Base-by-base conservation (phyloP, 106 monocot species). In the Vanilla planifolia region DNA sequence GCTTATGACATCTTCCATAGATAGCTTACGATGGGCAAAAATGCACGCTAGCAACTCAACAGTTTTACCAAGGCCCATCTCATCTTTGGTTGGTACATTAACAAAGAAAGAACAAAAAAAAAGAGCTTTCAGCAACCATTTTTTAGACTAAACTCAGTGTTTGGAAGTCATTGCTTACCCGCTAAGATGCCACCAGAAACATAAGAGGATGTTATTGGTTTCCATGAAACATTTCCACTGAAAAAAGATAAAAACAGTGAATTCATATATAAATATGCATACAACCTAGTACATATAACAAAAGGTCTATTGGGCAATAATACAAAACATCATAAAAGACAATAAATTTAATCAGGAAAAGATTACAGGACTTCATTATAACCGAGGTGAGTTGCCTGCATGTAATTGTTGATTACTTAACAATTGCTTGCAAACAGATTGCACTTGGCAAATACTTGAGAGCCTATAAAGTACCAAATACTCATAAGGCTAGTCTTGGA, bases 21-120 rank as follows among this genome's bases (percentile, higher is more conserved):
- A 58, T 45, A 68, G 46, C 52, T 66, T 72, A 21, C 63, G 81
- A 79, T 96, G 72, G 33, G 69, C 61, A 48, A 81, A 79, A 8
- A 96, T 85, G 58, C 96, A 96, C 57, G 96, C 96, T 32, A 96
- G 71, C 52, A 96, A 60, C 70, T 96, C 96, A 55, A 96, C 77
- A 53, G 96, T 96, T 78, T 96, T 96, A 48, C 96, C 96, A 55
- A 96, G 73, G 53, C 96, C 96, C 96, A 96, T 96, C 79, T 96
- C 96, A 77, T 96, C 96, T 96, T 64, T 55, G 21, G 53, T 68
- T 67, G 48, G 51, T 25, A 70, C 43, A 66, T 24, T 28, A 20
- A 69, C 45, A n/a, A 46, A 35, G 2, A 15, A 35, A 48, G 25
- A 25, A 26, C 14, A 59, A 25, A n/a, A 58, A n/a, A 40, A 6